Conservation (phyloP, 192 early-diverging fungal genomes). For the Phlyctochytrium bullatum region DNA sequence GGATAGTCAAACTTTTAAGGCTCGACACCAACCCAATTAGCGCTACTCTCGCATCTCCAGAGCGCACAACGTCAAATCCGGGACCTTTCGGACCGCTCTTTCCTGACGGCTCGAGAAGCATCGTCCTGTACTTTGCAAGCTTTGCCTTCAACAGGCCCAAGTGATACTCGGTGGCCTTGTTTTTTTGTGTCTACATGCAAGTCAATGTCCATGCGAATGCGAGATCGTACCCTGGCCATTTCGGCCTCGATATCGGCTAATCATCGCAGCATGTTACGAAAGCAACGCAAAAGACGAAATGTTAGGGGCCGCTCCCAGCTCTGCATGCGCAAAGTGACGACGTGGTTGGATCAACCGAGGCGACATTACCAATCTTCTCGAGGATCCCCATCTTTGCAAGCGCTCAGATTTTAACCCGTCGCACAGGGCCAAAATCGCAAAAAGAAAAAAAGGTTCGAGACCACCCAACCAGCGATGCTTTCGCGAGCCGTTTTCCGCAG, state of each 20-base stretch:
- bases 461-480: too few relatives aligned
- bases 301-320: too few relatives aligned
- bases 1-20: too few relatives aligned
- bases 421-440: too few relatives aligned
- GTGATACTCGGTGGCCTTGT: constrained; percentile 98
- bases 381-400: constrained; percentile 42
- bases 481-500: too few relatives aligned
- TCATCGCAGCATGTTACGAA: too few relatives aligned
- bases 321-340: too few relatives aligned
- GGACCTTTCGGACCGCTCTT: constrained; percentile 58
- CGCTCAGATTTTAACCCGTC: too few relatives aligned
- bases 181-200: constrained; percentile 88
- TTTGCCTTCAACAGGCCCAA: constrained; percentile 98
- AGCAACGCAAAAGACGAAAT: too few relatives aligned
- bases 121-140: constrained; percentile 58
- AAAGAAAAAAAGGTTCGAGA: too few relatives aligned
- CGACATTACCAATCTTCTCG: constrained; percentile 41
- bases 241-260: constrained; percentile 12
- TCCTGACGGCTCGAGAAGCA: constrained; percentile 45
- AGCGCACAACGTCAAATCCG: constrained; percentile 98
- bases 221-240: constrained; percentile 16
- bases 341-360: neutral
- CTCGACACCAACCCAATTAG: constrained; percentile 67
- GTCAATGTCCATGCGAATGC: neutral
- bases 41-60: constrained; percentile 92